phyloP scores from a whole-genome alignment of 306 rosid genomes.

The Crotalaria pallida region DNA sequence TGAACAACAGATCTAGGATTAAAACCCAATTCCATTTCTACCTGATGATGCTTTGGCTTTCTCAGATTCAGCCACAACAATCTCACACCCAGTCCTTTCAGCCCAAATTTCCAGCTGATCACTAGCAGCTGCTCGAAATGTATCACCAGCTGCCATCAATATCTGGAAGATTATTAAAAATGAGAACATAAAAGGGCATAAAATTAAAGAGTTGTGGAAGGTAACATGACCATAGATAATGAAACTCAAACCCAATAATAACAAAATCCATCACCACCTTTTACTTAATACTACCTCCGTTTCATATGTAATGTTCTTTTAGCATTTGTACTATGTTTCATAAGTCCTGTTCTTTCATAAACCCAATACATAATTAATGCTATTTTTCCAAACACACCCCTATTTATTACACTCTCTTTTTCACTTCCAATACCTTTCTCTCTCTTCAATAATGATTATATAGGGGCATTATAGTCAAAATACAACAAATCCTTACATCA shows the following conservation, averaged over 20 bases:
- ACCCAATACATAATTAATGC: too few relatives aligned
- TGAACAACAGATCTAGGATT: background rate
- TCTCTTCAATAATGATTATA: too few relatives aligned
- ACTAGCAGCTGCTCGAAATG: slow-evolving; percentile 97
- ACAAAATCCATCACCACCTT: slow-evolving; percentile 1
- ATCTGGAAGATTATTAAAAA: slow-evolving; percentile 48
- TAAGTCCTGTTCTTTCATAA: too few relatives aligned
- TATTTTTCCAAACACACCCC: too few relatives aligned
- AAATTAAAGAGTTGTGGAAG: slow-evolving; percentile 11
- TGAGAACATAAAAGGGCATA: slow-evolving; percentile 12
- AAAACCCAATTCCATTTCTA: slow-evolving; percentile 21
- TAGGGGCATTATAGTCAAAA: too few relatives aligned
- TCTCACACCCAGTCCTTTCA: slow-evolving; percentile 91
- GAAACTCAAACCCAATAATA: background rate
- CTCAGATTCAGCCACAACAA: slow-evolving; percentile 73
- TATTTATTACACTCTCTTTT: too few relatives aligned
- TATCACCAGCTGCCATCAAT: slow-evolving; percentile 97
- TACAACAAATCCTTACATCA: too few relatives aligned
- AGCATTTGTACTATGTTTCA: too few relatives aligned
- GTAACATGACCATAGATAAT: background rate
- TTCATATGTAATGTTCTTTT: too few relatives aligned
- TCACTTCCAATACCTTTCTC: too few relatives aligned
- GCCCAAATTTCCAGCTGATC: slow-evolving; percentile 99
- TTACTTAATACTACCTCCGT: too few relatives aligned
- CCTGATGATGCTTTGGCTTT: slow-evolving; percentile 88